Conservation (phyloP, 345 rosid species). For the Eucalyptus guilfoylei region DNA sequence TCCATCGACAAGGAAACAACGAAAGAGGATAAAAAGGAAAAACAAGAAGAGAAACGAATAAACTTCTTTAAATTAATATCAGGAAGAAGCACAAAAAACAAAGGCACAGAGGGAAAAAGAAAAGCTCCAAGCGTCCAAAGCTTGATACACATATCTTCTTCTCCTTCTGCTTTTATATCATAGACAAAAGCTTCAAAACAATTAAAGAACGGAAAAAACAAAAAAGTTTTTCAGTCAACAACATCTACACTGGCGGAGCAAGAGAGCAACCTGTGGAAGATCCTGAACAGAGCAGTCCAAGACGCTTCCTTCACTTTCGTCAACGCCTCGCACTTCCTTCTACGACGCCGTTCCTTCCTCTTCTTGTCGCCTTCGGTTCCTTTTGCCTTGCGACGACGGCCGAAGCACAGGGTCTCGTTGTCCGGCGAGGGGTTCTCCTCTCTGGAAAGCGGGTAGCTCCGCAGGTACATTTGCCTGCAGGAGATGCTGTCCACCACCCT, state of each 20-base stretch:
- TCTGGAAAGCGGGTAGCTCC: slow-evolving; percentile 77
- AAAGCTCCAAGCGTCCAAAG: not conserved
- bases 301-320: slow-evolving; percentile 46
- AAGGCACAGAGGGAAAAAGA: not conserved
- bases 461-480: slow-evolving; percentile 74
- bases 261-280: slow-evolving; percentile 38
- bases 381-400: slow-evolving; percentile 1
- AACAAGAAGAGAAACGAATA: not conserved
- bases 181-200: not conserved
- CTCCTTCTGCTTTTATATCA: not conserved
- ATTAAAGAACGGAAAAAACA: not conserved
- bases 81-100: not conserved
- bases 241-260: slow-evolving; percentile 48
- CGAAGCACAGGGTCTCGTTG: slow-evolving; percentile 28
- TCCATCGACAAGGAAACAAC: not conserved
- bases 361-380: not conserved
- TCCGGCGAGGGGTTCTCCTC: slow-evolving; percentile 19
- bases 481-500: slow-evolving; percentile 78
- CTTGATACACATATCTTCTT: not conserved
- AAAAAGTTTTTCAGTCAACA: slow-evolving; percentile 6
- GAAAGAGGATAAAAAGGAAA: not conserved
- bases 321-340: slow-evolving; percentile 24
- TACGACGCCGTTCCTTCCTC: not conserved
- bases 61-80: not conserved
- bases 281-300: slow-evolving; percentile 27